phyloP scores from a whole-genome alignment of 2,329 filamentous ascomycete species.

The Epichloe hybrida region DNA sequence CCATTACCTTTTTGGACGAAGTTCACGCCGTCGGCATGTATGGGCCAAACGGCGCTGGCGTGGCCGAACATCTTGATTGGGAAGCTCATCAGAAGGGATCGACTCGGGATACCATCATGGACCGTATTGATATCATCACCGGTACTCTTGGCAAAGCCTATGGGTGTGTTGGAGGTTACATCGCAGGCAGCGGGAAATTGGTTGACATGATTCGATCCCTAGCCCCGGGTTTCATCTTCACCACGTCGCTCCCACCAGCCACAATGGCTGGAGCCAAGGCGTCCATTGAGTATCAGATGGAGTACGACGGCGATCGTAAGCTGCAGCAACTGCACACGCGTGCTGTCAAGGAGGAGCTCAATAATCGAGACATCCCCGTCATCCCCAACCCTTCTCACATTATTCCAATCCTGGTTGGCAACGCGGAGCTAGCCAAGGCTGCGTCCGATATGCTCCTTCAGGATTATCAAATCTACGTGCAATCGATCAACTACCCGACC shows the following conservation, averaged over 20 bases:
- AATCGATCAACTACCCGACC: constrained; percentile 98
- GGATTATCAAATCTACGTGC: constrained; percentile 89
- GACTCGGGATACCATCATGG: constrained; percentile 76
- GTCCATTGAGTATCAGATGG: constrained; percentile 88
- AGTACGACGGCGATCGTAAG: constrained; percentile 70
- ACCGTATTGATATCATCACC: constrained; percentile 94
- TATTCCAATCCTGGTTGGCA: constrained; percentile 83
- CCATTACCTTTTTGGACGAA: constrained; percentile 95
- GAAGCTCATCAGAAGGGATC: constrained; percentile 67
- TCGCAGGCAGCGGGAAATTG: constrained; percentile 74
- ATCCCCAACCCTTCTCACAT: constrained; percentile 98
- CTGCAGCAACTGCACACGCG: constrained; percentile 95
- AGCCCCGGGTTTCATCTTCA: constrained; percentile 97
- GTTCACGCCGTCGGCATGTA: constrained; percentile 99
- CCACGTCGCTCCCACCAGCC: constrained; percentile 85
- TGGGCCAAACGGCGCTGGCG: constrained; percentile 85
- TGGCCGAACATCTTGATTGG: constrained; percentile 93
- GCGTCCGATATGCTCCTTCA: constrained; percentile 85
- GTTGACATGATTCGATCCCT: constrained; percentile 90
- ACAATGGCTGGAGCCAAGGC: constrained; percentile 90
- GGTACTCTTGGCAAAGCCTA: constrained; percentile 96
- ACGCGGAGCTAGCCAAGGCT: constrained; percentile 81
- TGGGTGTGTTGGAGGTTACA: constrained; percentile 94
- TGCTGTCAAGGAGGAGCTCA: constrained; percentile 76
- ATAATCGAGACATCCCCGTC: constrained; percentile 74